A percentile compares a stretch with the other conserved stretches of the same genome.
phyloP scores from a whole-genome alignment of 257 asterid genomes.

The Voacanga thouarsii region DNA sequence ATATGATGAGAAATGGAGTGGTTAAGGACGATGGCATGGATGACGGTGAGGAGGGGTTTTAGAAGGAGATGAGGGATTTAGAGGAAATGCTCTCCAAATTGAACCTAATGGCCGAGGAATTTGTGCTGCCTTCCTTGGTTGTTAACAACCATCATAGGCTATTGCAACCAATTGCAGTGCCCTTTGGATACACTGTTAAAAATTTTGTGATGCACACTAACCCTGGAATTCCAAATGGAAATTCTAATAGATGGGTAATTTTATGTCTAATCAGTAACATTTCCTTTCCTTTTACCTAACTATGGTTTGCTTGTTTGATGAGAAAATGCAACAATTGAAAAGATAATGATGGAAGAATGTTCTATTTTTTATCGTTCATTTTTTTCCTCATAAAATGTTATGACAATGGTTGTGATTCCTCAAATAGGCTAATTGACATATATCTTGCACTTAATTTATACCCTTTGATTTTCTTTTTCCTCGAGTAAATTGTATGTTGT shows the following conservation, averaged over 20 bases:
- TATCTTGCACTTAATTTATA: neutral
- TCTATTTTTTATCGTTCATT: too few relatives aligned
- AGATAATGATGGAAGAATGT: neutral
- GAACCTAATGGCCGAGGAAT: slow-evolving; percentile 69
- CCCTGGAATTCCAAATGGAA: slow-evolving; percentile 47
- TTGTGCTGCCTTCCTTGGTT: slow-evolving; percentile 52
- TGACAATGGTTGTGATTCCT: neutral
- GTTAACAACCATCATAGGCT: slow-evolving; percentile 11
- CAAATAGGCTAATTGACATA: neutral
- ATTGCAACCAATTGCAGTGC: slow-evolving; percentile 30
- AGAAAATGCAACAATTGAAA: neutral
- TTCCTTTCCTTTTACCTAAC: neutral
- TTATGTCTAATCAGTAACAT: neutral
- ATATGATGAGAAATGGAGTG: slow-evolving; percentile 12
- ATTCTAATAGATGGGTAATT: slow-evolving; percentile 66
- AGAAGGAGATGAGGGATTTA: slow-evolving; percentile 53
- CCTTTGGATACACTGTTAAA: slow-evolving; percentile 55
- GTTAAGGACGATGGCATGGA: slow-evolving; percentile 27
- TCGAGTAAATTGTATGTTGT: neutral
- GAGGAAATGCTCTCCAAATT: too few relatives aligned
- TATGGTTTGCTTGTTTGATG: neutral
- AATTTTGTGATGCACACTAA: slow-evolving; percentile 46
- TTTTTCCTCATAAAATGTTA: neutral
- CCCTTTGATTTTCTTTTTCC: neutral
- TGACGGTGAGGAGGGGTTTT: slow-evolving; percentile 49